Base-by-base conservation (phyloP, 768 basidiomycete genomes). In the Lactarius pseudohatsudake region DNA sequence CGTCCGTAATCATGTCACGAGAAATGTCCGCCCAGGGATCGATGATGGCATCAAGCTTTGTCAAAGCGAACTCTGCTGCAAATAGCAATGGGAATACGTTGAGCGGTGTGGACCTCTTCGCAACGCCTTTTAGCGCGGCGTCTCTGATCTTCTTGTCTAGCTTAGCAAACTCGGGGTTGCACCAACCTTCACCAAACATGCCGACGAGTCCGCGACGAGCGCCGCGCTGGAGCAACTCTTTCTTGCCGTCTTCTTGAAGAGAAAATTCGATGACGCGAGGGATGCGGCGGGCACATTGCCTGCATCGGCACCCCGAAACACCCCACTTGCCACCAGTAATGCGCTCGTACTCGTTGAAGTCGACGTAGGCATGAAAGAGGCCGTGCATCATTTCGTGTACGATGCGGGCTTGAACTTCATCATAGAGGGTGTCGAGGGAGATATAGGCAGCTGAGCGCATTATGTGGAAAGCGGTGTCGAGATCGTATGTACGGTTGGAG, bases 401-500 rank as follows among this genome's bases (percentile, higher is more conserved):
- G 72, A 98, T 86, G 65, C 91, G 85, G 0, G 90, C 88, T 71
- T 93, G 91, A 53, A 91, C 82, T 73, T 98, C 96, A 64, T 85
- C 81, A 67, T 86, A 84, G 4, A 99, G 85, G 0, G 87, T 79
- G 18, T 87, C 75, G 47, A 98, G 81, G 38, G 83, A 80, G 53
- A 98, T 89, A 76, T 95, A 98, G 11, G 82, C 79, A 1, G 96
- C 87, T 0, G 92, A 86, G 45, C 89, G 87, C 75, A 94, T 86
- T 72, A 98, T 93, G 68, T 91, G 85, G 75, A 98, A 94, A 0
- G 92, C 91, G 18, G 95, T 98, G 54, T 88, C 83, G 71, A 98
- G 87, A 78, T 98, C 96, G 77, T 94, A 97, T 1, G 92, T 88
- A 16, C 96, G 83, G 72, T 98, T 91, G 4, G 92, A 94, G 76